A percentile compares a stretch with the other conserved stretches of the same genome.
These are phyloP conservation scores for Spergularia azorica DNA, from an alignment of 179 eudicot species.

Conservation along the genomic window DNA sequence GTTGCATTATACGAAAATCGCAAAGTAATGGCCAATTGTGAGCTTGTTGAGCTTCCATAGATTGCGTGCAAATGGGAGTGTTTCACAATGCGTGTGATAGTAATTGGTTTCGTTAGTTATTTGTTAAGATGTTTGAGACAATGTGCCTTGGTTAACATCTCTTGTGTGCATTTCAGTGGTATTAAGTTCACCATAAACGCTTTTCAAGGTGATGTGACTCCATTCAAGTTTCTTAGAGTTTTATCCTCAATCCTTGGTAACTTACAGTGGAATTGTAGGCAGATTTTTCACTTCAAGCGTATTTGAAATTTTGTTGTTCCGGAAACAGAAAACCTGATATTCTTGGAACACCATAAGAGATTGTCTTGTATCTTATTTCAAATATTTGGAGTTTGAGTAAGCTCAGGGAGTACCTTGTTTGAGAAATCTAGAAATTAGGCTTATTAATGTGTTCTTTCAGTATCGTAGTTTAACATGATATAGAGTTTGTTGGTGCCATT, in stretches of 20 bases:
- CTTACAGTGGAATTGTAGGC: no score
- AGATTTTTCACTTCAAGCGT: neutral
- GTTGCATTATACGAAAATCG: neutral
- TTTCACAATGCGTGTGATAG: neutral
- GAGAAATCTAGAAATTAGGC: neutral
- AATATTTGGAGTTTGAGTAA: neutral
- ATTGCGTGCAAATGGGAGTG: neutral
- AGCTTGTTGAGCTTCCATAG: neutral
- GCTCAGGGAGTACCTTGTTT: neutral
- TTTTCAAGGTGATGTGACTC: no score
- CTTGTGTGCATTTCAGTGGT: slow-evolving; percentile 2
- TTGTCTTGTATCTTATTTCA: neutral
- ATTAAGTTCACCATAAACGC: neutral
- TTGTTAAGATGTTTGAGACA: neutral
- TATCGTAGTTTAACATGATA: no score
- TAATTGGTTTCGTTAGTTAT: neutral
- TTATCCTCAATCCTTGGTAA: no score
- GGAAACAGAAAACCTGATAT: neutral
- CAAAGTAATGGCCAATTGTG: neutral
- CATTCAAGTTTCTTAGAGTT: no score
- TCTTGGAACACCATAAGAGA: no score
- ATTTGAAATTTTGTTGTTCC: neutral
- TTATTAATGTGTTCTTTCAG: neutral
- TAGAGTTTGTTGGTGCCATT: no score
- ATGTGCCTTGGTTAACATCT: neutral